phyloP scores from a whole-genome alignment of 495 filamentous ascomycete genomes.

The Podospora bellae-mahoneyi region DNA sequence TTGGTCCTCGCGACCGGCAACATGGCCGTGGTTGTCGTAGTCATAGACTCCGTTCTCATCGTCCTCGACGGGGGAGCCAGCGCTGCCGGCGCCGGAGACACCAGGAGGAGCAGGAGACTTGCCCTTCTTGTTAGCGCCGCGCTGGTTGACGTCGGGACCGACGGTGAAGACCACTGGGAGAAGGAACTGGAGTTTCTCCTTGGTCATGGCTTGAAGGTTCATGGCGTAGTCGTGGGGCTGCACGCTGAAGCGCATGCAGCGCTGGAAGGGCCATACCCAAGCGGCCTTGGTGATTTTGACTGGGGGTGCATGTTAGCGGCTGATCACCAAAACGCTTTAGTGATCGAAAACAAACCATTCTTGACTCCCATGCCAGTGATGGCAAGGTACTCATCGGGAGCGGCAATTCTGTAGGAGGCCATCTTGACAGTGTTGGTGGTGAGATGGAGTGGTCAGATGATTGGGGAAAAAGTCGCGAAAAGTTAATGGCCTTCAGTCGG shows the following conservation, averaged over 20 bases:
- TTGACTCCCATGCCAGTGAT: conserved; percentile 73
- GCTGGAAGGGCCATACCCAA: conserved; percentile 65
- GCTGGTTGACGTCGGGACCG: conserved; percentile 64
- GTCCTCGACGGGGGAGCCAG: conserved; percentile 19
- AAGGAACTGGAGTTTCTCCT: conserved; percentile 75
- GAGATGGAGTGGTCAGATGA: background rate
- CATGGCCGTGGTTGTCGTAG: conserved; percentile 16
- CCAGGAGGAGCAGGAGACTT: background rate
- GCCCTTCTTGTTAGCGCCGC: conserved; percentile 39
- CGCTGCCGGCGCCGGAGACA: conserved; percentile 18
- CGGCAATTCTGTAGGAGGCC: conserved; percentile 45
- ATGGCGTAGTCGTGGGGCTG: conserved; percentile 75
- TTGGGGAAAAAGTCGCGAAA: background rate
- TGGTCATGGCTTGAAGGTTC: conserved; percentile 76
- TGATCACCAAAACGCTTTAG: background rate
- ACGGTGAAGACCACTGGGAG: conserved; percentile 83
- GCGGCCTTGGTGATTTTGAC: conserved; percentile 72
- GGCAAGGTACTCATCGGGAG: conserved; percentile 66
- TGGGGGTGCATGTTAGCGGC: conserved; percentile 9
- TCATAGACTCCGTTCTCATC: background rate
- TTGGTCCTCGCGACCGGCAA: conserved; percentile 38
- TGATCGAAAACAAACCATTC: conserved; percentile 29
- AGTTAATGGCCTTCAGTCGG: background rate
- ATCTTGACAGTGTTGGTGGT: conserved; percentile 27
- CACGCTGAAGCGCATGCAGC: conserved; percentile 53